Conservation (phyloP, 495 filamentous ascomycete genomes). For the Daldinia caldariorum region DNA sequence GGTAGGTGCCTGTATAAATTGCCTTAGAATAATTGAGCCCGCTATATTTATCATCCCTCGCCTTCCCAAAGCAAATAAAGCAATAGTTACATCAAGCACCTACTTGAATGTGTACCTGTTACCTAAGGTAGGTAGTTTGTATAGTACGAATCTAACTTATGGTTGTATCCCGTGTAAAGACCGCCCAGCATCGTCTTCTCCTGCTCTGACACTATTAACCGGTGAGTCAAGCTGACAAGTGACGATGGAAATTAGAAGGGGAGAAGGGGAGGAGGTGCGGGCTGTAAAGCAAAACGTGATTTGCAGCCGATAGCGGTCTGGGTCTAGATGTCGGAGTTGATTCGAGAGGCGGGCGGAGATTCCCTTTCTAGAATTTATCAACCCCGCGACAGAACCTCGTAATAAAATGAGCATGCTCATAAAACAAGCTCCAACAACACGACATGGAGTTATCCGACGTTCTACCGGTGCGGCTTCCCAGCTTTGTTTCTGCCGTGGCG, state of each 20-base stretch:
- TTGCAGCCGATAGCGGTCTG: slow-evolving; percentile 23
- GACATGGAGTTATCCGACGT: slow-evolving; percentile 31
- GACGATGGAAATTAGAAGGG: neutral
- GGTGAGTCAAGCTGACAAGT: slow-evolving; percentile 1
- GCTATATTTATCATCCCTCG: neutral
- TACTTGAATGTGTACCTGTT: too few relatives aligned
- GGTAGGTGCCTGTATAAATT: too few relatives aligned
- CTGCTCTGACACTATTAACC: neutral
- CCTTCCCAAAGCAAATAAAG: neutral
- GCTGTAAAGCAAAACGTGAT: slow-evolving; percentile 9
- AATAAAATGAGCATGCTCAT: neutral
- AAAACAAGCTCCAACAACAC: neutral
- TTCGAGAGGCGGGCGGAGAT: slow-evolving; percentile 35
- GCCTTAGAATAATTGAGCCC: too few relatives aligned
- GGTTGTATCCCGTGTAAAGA: neutral
- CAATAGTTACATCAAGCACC: too few relatives aligned
- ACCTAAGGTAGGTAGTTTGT: too few relatives aligned
- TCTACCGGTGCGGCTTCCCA: slow-evolving; percentile 30
- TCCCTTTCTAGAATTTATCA: slow-evolving; percentile 22
- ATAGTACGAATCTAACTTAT: neutral
- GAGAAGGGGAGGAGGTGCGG: slow-evolving; percentile 19
- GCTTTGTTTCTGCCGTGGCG: slow-evolving; percentile 9
- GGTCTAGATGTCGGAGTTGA: slow-evolving; percentile 9
- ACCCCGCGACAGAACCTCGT: slow-evolving; percentile 1
- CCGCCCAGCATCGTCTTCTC: neutral